Percentiles rank a stretch among this genome's conserved stretches.
These are phyloP conservation scores for Choiromyces venosus DNA, from an alignment of 495 filamentous ascomycete genomes.

Conservation along the genomic window DNA sequence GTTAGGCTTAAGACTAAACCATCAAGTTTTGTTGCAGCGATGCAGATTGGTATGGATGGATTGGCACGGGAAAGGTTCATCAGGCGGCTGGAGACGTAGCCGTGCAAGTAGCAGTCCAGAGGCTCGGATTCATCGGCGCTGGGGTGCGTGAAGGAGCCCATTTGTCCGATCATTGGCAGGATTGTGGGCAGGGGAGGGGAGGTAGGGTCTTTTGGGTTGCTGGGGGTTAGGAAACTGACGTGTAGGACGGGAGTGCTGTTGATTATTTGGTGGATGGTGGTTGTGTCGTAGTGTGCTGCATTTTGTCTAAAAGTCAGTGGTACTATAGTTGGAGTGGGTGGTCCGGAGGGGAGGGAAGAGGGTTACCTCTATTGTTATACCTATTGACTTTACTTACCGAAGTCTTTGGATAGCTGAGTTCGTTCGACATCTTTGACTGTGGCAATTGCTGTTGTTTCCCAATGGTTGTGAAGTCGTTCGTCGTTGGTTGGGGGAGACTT, in stretches of 20 bases:
- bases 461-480: background rate
- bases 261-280: conserved; percentile 73
- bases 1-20: conserved; percentile 69
- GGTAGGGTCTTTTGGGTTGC: conserved; percentile 40
- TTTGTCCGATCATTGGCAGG: conserved; percentile 83
- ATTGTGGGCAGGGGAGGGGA: conserved; percentile 65
- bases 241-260: conserved; percentile 72
- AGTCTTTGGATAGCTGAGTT: conserved; percentile 63
- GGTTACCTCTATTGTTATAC: conserved; percentile 59
- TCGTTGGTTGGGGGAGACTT: background rate
- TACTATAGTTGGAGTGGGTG: too few species aligned
- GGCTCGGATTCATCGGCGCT: conserved; percentile 59
- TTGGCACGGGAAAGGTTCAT: conserved; percentile 58
- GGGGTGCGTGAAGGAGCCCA: conserved; percentile 63
- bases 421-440: conserved; percentile 48
- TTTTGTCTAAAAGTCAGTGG: too few species aligned
- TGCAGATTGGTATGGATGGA: conserved; percentile 53
- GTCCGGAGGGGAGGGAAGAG: conserved; percentile 7
- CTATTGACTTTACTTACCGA: conserved; percentile 67
- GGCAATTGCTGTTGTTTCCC: background rate
- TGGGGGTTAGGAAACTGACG: conserved; percentile 67
- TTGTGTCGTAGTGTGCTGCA: conserved; percentile 70
- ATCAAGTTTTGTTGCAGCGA: conserved; percentile 65
- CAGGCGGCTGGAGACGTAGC: conserved; percentile 75
- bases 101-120: conserved; percentile 79